phyloP scores from a whole-genome alignment of 345 rosid species.

The Clausena lansium region DNA sequence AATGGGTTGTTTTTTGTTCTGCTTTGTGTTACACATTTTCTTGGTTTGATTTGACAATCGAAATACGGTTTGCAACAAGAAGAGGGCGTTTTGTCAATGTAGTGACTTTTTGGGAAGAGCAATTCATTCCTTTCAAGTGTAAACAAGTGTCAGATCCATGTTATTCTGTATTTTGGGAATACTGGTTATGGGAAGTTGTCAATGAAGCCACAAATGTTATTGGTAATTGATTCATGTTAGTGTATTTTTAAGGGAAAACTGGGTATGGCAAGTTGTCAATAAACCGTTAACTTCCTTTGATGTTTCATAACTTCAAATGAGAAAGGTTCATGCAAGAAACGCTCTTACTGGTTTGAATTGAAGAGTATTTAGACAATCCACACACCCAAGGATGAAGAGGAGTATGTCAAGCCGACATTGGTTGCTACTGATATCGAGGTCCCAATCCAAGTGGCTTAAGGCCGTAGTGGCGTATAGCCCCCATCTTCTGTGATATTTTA shows the following conservation, averaged over 20 bases:
- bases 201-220: neutral
- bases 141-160: neutral
- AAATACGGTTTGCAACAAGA: neutral
- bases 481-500: neutral
- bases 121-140: neutral
- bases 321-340: neutral
- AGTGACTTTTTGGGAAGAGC: neutral
- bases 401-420: conserved; percentile 14
- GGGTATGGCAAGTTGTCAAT: neutral
- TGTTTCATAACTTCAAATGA: neutral
- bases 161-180: neutral
- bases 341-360: neutral
- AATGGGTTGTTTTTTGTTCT: neutral
- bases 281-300: neutral
- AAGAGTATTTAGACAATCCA: neutral
- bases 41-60: neutral
- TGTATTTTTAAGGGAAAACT: neutral
- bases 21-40: neutral
- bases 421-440: conserved; percentile 36
- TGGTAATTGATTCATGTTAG: neutral
- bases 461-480: neutral
- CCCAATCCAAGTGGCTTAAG: conserved; percentile 35
- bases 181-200: neutral
- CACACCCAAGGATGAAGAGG: conserved; percentile 74
- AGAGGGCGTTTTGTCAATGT: neutral